phyloP scores from a whole-genome alignment of 805 yeast genomes.

The Cephaloascus albidus region DNA sequence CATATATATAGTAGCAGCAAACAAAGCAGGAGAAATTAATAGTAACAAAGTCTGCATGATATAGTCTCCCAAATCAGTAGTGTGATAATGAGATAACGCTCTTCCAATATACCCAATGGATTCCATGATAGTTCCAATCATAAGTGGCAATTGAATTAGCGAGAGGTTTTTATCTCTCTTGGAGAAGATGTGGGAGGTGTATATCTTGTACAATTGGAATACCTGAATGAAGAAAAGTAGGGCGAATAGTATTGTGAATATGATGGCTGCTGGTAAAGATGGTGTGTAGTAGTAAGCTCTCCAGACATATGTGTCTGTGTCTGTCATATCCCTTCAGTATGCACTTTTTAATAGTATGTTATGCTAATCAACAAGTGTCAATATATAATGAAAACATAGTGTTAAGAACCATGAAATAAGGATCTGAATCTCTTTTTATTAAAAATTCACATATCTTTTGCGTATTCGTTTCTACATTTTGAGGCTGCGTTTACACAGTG shows the following conservation, averaged over 20 bases:
- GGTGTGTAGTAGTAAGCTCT: conserved; percentile 9
- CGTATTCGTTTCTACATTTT: too few relatives aligned
- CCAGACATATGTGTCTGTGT: too few relatives aligned
- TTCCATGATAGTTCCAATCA: conserved; percentile 15
- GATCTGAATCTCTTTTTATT: too few relatives aligned
- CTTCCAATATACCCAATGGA: conserved; percentile 15
- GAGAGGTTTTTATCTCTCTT: too few relatives aligned
- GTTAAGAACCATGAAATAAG: too few relatives aligned
- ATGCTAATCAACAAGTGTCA: too few relatives aligned
- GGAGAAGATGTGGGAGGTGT: too few relatives aligned
- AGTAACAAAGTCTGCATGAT: conserved; percentile 14
- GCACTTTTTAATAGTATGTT: too few relatives aligned
- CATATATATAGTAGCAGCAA: conserved; percentile 21
- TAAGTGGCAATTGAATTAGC: conserved; percentile 15
- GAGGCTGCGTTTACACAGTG: too few relatives aligned
- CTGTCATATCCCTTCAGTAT: too few relatives aligned
- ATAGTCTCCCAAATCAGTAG: conserved; percentile 7
- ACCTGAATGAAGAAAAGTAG: background rate
- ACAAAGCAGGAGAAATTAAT: conserved; percentile 18
- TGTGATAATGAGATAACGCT: conserved; percentile 6
- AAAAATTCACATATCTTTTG: too few relatives aligned
- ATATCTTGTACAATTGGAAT: conserved; percentile 1
- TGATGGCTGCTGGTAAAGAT: conserved; percentile 6
- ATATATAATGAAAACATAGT: too few relatives aligned
- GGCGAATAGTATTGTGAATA: conserved; percentile 7